phyloP scores from a whole-genome alignment of 2,329 filamentous ascomycete genomes.

The Ambrosiella cleistominuta region DNA sequence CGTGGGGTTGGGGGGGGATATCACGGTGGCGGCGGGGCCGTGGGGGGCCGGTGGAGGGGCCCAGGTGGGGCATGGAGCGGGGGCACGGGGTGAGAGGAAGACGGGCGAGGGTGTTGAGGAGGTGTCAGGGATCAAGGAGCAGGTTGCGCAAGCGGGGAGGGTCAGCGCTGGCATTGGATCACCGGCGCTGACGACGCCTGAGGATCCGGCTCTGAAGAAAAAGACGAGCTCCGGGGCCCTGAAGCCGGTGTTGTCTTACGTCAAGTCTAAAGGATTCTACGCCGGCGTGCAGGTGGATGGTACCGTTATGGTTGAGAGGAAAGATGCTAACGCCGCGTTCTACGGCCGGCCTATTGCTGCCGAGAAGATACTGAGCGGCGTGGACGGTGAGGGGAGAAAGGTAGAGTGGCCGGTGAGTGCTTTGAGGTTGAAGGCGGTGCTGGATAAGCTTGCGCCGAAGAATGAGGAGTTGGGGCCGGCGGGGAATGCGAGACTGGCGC shows the following conservation, averaged over 20 bases:
- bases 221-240: conserved; percentile 14
- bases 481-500: not conserved
- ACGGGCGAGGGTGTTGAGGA: conserved; percentile 4
- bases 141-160: not conserved
- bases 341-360: conserved; percentile 46
- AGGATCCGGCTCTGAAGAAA: not conserved
- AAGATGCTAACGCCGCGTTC: conserved; percentile 76
- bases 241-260: conserved; percentile 44
- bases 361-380: conserved; percentile 29
- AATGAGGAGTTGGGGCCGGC: not conserved
- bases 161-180: not conserved
- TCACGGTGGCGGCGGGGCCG: conserved; percentile 54
- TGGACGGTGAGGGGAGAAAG: conserved; percentile 13
- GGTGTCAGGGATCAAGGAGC: not conserved
- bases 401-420: conserved; percentile 6
- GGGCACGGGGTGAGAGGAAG: conserved; percentile 13
- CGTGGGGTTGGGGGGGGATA: conserved; percentile 60
- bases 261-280: conserved; percentile 80
- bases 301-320: conserved; percentile 68
- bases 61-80: conserved; percentile 31
- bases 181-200: not conserved
- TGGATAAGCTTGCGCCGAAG: conserved; percentile 1
- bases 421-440: conserved; percentile 1
- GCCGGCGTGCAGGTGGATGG: conserved; percentile 76
- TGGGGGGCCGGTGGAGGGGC: conserved; percentile 56